These are phyloP conservation scores for Golovinomyces cichoracearum DNA, from an alignment of 2,329 filamentous ascomycete genomes.

Conservation along the genomic window DNA sequence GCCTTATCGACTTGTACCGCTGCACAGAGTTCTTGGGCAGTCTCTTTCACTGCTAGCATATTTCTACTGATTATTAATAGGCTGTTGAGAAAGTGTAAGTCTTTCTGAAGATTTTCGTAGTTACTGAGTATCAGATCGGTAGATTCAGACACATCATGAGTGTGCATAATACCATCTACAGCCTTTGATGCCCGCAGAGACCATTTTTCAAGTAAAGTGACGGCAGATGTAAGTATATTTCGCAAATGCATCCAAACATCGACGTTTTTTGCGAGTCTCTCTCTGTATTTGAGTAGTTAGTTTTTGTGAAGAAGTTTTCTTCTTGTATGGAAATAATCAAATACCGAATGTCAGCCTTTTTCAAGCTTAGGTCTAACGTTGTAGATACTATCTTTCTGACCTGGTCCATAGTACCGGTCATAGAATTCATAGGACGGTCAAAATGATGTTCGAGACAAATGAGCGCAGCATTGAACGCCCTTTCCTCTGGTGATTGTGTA, in stretches of 20 bases:
- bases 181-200: conserved; percentile 30
- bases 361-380: conserved; percentile 34
- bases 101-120: conserved; percentile 32
- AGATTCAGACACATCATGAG: conserved; percentile 33
- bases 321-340: conserved; percentile 5
- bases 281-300: conserved; percentile 18
- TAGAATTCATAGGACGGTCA: conserved; percentile 29
- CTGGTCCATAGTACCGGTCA: conserved; percentile 26
- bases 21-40: conserved; percentile 38
- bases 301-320: neutral
- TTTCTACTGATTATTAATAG: conserved; percentile 41
- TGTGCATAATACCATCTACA: conserved; percentile 27
- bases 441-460: conserved; percentile 37
- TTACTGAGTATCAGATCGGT: conserved; percentile 37
- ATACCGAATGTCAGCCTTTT: conserved; percentile 33
- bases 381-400: conserved; percentile 31
- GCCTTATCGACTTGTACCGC: conserved; percentile 39
- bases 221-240: conserved; percentile 32
- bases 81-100: conserved; percentile 37
- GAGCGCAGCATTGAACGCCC: conserved; percentile 33
- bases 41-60: conserved; percentile 35
- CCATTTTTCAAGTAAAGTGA: conserved; percentile 32
- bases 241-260: conserved; percentile 40
- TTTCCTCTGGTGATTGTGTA: conserved; percentile 32
- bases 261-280: conserved; percentile 34